These are phyloP conservation scores for Trichoderma reesei DNA, from an alignment of 495 filamentous ascomycete species.

Conservation along the genomic window DNA sequence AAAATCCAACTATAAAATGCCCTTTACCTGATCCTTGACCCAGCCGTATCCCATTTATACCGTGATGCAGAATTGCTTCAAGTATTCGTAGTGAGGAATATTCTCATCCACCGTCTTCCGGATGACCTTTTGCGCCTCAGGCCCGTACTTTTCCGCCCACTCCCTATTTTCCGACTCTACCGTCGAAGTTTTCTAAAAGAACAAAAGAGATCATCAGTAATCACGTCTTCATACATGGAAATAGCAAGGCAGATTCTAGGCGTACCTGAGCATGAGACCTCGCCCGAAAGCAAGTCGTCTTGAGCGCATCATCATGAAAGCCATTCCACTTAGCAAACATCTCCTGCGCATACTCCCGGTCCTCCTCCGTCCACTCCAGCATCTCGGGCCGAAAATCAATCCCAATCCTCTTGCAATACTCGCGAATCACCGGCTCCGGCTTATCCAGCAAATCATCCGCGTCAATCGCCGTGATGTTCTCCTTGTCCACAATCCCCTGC, in stretches of 20 bases:
- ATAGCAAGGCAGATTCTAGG: conserved; percentile 10
- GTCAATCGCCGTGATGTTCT: conserved; percentile 75
- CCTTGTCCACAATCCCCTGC: conserved; percentile 43
- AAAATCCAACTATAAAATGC: too few relatives aligned
- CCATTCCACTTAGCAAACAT: conserved; percentile 94
- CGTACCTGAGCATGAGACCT: conserved; percentile 55
- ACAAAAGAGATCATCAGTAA: not conserved
- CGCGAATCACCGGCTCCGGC: conserved; percentile 59
- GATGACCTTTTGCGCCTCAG: conserved; percentile 66
- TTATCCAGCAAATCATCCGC: conserved; percentile 88
- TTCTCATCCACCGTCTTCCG: conserved; percentile 67
- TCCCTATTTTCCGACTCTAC: conserved; percentile 60
- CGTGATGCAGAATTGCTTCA: conserved; percentile 74
- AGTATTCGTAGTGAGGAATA: conserved; percentile 77
- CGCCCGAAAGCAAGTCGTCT: conserved; percentile 62
- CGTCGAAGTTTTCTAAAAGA: conserved; percentile 26
- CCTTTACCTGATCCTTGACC: not conserved
- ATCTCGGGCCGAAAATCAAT: conserved; percentile 61
- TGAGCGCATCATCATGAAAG: conserved; percentile 90
- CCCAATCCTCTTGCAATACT: conserved; percentile 70
- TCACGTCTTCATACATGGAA: not conserved
- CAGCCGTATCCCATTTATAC: not conserved
- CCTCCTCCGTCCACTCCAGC: conserved; percentile 72
- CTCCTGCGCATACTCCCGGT: conserved; percentile 53
- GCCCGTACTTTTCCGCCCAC: conserved; percentile 76